Base-by-base conservation (phyloP, 805 yeast species). In the Metschnikowia cubensis region DNA sequence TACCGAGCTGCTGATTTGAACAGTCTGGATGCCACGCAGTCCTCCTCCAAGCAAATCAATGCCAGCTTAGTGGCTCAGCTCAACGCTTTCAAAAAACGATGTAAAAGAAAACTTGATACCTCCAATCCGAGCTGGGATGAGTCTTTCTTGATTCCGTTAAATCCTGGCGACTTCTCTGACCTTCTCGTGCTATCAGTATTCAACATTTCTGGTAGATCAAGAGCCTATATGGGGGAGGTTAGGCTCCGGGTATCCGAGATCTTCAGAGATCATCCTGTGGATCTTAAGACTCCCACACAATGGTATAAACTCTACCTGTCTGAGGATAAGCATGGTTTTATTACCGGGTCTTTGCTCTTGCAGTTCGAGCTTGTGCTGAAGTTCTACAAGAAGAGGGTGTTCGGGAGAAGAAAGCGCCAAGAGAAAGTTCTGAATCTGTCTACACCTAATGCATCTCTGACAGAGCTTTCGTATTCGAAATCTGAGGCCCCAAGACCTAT, bases 221-320 rank as follows among this genome's bases (percentile, higher is more conserved):
- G 63, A 53, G 64, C 62, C 47, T 74, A 73, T 56, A 58, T 74
- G 50, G 78, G 78, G 1, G 78, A 74, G 50, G 57, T 68, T 10
- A 53, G 78, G 22, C 44, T 73, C 13, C 55, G 57, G 20, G 48
- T 72, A 1, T 47, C 55, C 15, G 73, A 69, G 15, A 37, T 71
- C 4, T 73, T 73, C 51, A 34, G 10, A n/a, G 37, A 47, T 13
- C 15, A 31, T 29, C 53, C 48, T 13, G 51, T 51, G 11, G 50
- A 49, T 7, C 54, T 62, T 46, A 52, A 54, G 14, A 64, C 67
- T 2, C 70, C 66, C 1, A 59, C 76, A 8, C 66, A 70, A 45
- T 79, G 82, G 82, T 74, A 70, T 56, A 68, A 69, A 51, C 59
- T 79, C 6, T 68, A 70, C 45, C 74, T 80, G 6, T 71, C 71